A percentile compares a stretch with the other conserved stretches of the same genome.
Conservation (phyloP, 495 filamentous ascomycete genomes). For the Penicillium robsamsonii region DNA sequence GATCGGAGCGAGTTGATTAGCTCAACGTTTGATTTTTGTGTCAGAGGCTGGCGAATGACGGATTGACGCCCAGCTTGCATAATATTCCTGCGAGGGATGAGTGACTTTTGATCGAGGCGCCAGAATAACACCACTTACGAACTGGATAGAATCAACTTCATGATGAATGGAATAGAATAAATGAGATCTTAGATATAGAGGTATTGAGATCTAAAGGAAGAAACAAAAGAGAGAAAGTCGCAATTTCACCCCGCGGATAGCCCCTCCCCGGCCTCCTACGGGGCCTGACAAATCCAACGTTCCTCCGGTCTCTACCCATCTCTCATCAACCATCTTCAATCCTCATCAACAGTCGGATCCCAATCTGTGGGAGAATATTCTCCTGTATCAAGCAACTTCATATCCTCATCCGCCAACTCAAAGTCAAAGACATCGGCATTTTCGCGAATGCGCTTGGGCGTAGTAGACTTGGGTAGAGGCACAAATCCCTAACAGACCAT, state of each 20-base stretch:
- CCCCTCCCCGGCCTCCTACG: neutral
- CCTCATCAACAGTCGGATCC: constrained; percentile 57
- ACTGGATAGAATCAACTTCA: constrained; percentile 82
- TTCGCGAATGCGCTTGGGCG: constrained; percentile 57
- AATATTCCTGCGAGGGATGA: constrained; percentile 64
- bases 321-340: constrained; percentile 24
- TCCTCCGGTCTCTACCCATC: constrained; percentile 1
- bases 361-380: constrained; percentile 59
- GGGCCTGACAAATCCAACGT: constrained; percentile 24
- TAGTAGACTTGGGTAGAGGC: constrained; percentile 63
- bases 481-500: constrained; percentile 50
- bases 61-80: constrained; percentile 70
- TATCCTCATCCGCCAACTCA: constrained; percentile 61
- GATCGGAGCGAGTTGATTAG: constrained; percentile 78
- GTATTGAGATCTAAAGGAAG: neutral
- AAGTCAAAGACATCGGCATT: constrained; percentile 83
- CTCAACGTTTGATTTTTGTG: constrained; percentile 82
- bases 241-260: constrained; percentile 6
- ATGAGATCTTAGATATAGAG: neutral
- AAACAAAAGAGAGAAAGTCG: neutral
- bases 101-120: constrained; percentile 7
- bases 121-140: constrained; percentile 54
- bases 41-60: constrained; percentile 71
- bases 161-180: constrained; percentile 35
- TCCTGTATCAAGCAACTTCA: constrained; percentile 55